Evolutionary conservation across 257 asterid species (phyloP), one percentile per base, ranked within the genome.

Genomic region (Hygrophila difformis): DNA sequence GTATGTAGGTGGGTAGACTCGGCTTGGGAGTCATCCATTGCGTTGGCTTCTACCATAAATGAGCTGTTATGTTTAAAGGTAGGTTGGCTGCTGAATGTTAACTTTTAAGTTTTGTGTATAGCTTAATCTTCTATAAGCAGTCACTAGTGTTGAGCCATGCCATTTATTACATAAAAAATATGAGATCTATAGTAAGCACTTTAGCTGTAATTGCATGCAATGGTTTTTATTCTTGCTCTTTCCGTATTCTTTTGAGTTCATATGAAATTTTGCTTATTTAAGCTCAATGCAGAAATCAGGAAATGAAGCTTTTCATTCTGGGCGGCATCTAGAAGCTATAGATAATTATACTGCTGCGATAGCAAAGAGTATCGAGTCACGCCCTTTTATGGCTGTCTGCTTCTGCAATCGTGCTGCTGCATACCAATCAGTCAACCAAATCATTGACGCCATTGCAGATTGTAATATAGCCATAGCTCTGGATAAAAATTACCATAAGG

Each of bases 341-440:
- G 99, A 86, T 68, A 77, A 74, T 63, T 91, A 91, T 58, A 80
- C 77, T 53, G 69, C 73, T 15, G 96, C 96, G 56, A 82, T 86
- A 59, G 72, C 93, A 7, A 73, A 73, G 69, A 65, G 94, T 70
- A 64, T 63, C 36, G 95, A 80, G 16, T 82, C 94, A 6, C 93
- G 88, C 29, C 79, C 84, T 61, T 91, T 86, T 62, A 74, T 81
- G 69, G 96, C 99, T 53, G 61, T 91, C 59, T 86, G 96, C 74
- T 86, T 82, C 76, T 76, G 99, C 72, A 91, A 86, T 54, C 94
- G 96, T 54, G 99, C 99, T 18, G 99, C 99, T 66, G 93, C 96
- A 37, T 66, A 82, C 69, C 99, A 82, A 69, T 74, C 96, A 33
- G 53, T 80, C 36, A 74, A 77, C 65, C 94, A 82, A 65, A 68